Base-by-base conservation (phyloP, 139 green algal genomes). In the Chlamydomonas sp. region DNA sequence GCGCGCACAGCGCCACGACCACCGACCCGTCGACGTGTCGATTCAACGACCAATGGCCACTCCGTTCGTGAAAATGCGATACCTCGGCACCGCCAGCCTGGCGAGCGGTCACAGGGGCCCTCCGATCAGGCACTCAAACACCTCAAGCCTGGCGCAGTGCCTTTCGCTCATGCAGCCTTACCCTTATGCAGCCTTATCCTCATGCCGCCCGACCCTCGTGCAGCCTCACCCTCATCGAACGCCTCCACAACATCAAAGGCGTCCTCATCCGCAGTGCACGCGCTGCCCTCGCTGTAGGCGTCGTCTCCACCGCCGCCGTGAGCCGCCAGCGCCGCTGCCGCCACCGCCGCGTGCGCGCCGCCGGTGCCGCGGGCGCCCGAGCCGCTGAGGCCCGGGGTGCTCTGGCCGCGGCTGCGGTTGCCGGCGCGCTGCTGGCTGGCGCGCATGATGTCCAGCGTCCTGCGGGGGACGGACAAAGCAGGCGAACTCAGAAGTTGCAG, bases 171-270 rank as follows among this genome's bases (percentile, higher is more conserved):
- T 49, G 31, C 66, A 71, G 66, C 10, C 66, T 14, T 18, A 12
- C 66, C 66, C 1, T 14, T 14, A 71, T 14, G 12, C 66, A 71
- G 12, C 66, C 66, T 18, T 14, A 18, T 12, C 12, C 66, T 15
- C 69, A 18, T 75, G 16, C 59, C 64, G 61, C 66, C 66, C 66
- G 10, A 18, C 10, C 66, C 12, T 71, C 10, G 10, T 71, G 10
- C 66, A 18, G 9, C 10, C 83, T 59, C 74, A 88, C 83, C 88
- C 20, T 91, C 88, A 49, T 91, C 88, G 82, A 91, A 91, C 31
- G 88, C 69, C 68, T 91, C 88, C 20, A 84, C 80, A 16, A 91
- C 88, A 58, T 91, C 88, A n/a, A 91, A 91, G 17, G 88, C 82
- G 63, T 91, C 88, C 81, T 91, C 88, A 12, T 91, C 88, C 1